Percentiles rank a stretch among this genome's conserved stretches.
These are phyloP conservation scores for Ustilago vetiveriae DNA, from an alignment of 1,284 basidiomycete species.

Conservation along the genomic window DNA sequence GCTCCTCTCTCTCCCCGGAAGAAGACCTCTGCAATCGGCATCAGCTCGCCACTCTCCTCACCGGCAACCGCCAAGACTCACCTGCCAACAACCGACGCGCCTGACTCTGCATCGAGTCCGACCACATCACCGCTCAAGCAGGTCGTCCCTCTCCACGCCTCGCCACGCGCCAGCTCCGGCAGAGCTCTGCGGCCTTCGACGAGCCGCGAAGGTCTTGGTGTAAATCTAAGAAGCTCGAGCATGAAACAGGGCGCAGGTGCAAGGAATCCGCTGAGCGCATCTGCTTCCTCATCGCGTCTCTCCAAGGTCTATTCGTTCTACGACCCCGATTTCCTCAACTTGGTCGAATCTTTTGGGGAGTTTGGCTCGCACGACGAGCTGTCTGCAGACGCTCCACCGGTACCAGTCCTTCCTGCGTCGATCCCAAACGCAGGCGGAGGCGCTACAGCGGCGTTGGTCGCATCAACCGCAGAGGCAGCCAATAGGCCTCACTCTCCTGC, in stretches of 20 bases:
- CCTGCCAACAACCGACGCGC: slow-evolving; percentile 11
- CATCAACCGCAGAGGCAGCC: not conserved
- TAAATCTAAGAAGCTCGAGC: slow-evolving; percentile 17
- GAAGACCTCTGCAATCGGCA: slow-evolving; percentile 4
- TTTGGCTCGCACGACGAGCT: slow-evolving; percentile 51
- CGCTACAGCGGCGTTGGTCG: no score
- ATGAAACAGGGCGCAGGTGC: slow-evolving; percentile 5
- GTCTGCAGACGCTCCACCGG: slow-evolving; percentile 14
- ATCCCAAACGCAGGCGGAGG: not conserved
- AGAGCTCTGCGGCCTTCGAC: slow-evolving; percentile 13
- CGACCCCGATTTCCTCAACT: slow-evolving; percentile 76
- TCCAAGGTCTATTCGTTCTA: slow-evolving; percentile 78
- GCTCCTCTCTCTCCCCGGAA: slow-evolving; percentile 38
- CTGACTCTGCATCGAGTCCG: slow-evolving; percentile 12
- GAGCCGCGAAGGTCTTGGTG: slow-evolving; percentile 32
- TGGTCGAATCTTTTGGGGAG: slow-evolving; percentile 67
- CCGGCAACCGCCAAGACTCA: slow-evolving; percentile 10
- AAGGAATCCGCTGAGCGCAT: slow-evolving; percentile 27
- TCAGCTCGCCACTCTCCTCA: slow-evolving; percentile 14
- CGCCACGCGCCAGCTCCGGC: slow-evolving; percentile 9
- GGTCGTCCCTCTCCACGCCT: slow-evolving; percentile 6
- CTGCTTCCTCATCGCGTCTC: slow-evolving; percentile 29
- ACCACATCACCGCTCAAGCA: slow-evolving; percentile 25
- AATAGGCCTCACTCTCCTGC: no score
- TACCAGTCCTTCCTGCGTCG: slow-evolving; percentile 21